Conservation (phyloP, 2,329 filamentous ascomycete genomes). For the Exophiala dermatitidis region DNA sequence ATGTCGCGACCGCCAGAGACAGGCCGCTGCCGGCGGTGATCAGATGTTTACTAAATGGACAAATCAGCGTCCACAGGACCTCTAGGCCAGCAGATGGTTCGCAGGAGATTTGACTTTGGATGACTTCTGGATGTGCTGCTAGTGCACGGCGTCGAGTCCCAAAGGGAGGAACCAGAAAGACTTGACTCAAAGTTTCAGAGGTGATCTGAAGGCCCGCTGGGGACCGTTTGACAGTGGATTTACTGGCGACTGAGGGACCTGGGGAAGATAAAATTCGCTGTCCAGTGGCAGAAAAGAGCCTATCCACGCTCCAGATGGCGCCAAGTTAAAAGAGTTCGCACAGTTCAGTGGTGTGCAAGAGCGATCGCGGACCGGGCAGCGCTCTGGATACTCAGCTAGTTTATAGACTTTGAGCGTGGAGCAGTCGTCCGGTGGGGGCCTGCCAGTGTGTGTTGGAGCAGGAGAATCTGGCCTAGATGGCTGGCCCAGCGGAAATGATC, state of each 20-base stretch:
- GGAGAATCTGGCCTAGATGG: background rate
- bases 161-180: background rate
- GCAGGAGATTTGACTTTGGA: constrained; percentile 3
- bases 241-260: background rate
- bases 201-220: background rate
- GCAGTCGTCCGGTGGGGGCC: background rate
- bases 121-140: constrained; percentile 5
- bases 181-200: background rate
- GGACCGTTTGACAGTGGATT: background rate
- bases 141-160: background rate
- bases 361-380: background rate
- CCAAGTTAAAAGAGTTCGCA: constrained; percentile 6
- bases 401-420: background rate
- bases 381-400: background rate
- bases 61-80: background rate
- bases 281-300: background rate
- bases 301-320: constrained; percentile 4
- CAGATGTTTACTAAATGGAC: background rate
- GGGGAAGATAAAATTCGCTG: background rate
- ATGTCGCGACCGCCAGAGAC: background rate
- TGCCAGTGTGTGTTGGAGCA: background rate
- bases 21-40: background rate
- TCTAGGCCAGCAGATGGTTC: background rate
- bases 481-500: background rate
- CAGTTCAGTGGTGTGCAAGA: background rate